These are phyloP conservation scores for Linanthus parryae DNA, from an alignment of 148 eudicot genomes.

Conservation along the genomic window DNA sequence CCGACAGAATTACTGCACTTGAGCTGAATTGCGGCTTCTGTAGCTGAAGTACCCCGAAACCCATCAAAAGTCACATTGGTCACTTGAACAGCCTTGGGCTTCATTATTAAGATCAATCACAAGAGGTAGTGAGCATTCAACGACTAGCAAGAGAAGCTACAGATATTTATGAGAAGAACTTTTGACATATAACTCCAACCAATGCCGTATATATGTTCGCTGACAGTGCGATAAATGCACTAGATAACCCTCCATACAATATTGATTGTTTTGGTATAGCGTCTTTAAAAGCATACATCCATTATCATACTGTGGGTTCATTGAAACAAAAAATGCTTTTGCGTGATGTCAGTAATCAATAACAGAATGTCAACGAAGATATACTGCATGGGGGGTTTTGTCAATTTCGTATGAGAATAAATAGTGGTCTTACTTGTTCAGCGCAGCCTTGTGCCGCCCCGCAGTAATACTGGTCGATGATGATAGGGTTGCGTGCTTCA, in stretches of 20 bases:
- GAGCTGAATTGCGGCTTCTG: slow-evolving; percentile 14
- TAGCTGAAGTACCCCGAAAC: slow-evolving; percentile 24
- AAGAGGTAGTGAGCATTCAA: not conserved
- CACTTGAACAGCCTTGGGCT: slow-evolving; percentile 29
- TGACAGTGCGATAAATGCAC: not conserved
- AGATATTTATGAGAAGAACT: not conserved
- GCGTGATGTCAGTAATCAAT: no score
- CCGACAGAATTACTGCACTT: slow-evolving; percentile 30
- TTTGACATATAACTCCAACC: no score
- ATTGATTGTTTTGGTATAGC: no score
- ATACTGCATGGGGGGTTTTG: no score
- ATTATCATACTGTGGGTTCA: not conserved
- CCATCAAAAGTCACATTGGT: slow-evolving; percentile 17
- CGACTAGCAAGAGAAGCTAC: not conserved
- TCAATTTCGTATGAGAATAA: no score
- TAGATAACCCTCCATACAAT: not conserved
- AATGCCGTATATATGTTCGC: not conserved
- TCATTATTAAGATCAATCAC: not conserved
- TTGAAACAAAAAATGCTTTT: no score
- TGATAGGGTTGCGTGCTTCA: slow-evolving; percentile 30
- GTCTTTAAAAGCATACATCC: no score
- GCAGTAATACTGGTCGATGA: slow-evolving; percentile 49
- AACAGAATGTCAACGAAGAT: no score
- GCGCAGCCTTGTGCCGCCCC: not conserved
- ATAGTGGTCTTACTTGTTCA: slow-evolving; percentile 12